Base-by-base conservation (phyloP, 495 filamentous ascomycete genomes). In the Penicilliopsis zonata region DNA sequence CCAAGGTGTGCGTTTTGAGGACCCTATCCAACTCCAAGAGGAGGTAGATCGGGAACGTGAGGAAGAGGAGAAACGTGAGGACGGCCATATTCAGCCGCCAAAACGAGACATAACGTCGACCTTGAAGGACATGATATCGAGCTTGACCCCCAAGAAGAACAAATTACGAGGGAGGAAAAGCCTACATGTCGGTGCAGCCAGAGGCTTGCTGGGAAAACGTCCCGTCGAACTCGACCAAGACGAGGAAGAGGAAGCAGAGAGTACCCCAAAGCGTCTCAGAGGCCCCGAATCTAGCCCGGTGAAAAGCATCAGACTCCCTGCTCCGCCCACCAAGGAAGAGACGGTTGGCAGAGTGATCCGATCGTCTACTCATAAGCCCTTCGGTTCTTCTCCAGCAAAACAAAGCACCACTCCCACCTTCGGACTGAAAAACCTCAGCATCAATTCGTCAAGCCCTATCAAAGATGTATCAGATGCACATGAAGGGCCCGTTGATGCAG, bases 51-150 rank as follows among this genome's bases (percentile, higher is more conserved):
- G 58, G 25, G 80, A 86, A 41, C 73, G 66, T 9, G 69, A 69
- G 42, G 63, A 70, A 39, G 79, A 82, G 38, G 65, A 78, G 34
- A 63, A 64, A 16, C 66, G 66, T 34, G 76, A 78, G 36, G 74
- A 74, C 47, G 66, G 65, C 17, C 66, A 70, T 28, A 61, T 56
- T 22, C 46, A 36, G 4, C 67, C 70, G 13, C 35, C 70, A 3
- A 64, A 76, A 36, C 62, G 64, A 18, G 80, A 82, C 35, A 59
- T 59, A 1, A 80, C 77, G 2, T 50, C 70, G 18, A 81, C 63
- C 37, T 48, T 87, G 28, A 82, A 71, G 48, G 77, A 82, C 36
- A 78, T 82, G 74, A 87, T 87, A 24, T 69, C 78, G 34, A 79
- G 72, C 29, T 62, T 87, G 27, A 83, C 74, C 4, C 82, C 82